Evolutionary conservation across 371 early-diverging fungal species (phyloP).

Genomic region (Batrachochytrium dendrobatidis): DNA sequence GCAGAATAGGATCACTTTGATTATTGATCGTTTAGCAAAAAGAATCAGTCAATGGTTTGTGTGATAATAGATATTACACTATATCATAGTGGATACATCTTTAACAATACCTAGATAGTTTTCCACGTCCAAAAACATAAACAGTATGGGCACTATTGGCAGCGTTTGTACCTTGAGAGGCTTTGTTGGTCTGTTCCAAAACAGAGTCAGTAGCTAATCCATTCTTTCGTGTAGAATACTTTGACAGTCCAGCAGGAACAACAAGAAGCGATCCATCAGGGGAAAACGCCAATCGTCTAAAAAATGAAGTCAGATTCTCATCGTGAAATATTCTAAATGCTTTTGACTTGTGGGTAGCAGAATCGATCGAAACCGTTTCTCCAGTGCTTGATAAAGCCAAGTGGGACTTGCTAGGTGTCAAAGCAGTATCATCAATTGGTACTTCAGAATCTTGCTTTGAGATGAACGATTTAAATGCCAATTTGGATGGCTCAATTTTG

Average conservation of each 20-base stretch:
- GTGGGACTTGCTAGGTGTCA: neutral
- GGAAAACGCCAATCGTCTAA: constrained; percentile 79
- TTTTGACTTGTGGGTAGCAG: constrained; percentile 7
- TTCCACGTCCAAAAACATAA: constrained; percentile 42
- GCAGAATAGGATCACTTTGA: constrained; percentile 50
- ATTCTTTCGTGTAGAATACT: neutral
- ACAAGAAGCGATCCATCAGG: constrained; percentile 84
- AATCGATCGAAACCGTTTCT: neutral
- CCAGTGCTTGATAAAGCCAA: neutral
- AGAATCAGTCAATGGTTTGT: constrained; percentile 6
- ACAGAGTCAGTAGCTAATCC: neutral
- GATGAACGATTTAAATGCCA: too few species aligned
- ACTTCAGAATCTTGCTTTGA: neutral
- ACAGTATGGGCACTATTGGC: constrained; percentile 29
- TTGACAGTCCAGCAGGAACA: constrained; percentile 70
- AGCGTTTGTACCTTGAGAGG: neutral
- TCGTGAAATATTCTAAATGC: constrained; percentile 57
- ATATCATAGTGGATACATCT: too few species aligned
- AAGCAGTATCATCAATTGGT: neutral
- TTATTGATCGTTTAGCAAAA: constrained; percentile 5
- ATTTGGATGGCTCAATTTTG: neutral
- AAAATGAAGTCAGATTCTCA: constrained; percentile 86
- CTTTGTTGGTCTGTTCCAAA: neutral
- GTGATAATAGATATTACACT: neutral
- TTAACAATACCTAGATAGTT: constrained; percentile 38